These are phyloP conservation scores for Amylostereum areolatum DNA, from an alignment of 1,284 basidiomycete genomes.

Conservation along the genomic window DNA sequence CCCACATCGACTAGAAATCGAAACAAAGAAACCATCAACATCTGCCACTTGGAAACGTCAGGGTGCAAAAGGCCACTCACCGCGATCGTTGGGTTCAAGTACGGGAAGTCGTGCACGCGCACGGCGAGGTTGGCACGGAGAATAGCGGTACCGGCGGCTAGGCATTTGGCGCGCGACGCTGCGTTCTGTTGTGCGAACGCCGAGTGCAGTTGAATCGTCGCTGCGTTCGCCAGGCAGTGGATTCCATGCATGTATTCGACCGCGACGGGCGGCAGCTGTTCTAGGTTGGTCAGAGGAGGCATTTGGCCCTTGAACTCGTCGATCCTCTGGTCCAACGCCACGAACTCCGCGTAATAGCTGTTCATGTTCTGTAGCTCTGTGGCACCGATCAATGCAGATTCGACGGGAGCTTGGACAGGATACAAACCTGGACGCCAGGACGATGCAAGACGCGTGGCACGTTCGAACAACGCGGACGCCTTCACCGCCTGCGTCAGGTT, in stretches of 20 bases:
- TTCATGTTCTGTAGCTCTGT: constrained; percentile 16
- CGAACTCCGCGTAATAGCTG: constrained; percentile 21
- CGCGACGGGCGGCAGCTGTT: constrained; percentile 10
- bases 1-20: constrained; percentile 17
- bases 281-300: constrained; percentile 13
- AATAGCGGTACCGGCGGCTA: constrained; percentile 20
- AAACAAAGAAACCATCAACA: neutral
- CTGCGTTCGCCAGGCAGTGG: constrained; percentile 25
- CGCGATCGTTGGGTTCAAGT: constrained; percentile 20
- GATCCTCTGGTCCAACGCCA: constrained; percentile 26
- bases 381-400: neutral
- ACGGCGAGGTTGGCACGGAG: constrained; percentile 9
- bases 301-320: constrained; percentile 24
- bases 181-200: constrained; percentile 19
- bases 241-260: constrained; percentile 17
- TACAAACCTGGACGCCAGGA: constrained; percentile 22
- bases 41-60: neutral
- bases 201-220: constrained; percentile 31
- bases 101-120: constrained; percentile 10
- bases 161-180: constrained; percentile 21
- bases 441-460: constrained; percentile 16
- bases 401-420: neutral
- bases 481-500: neutral
- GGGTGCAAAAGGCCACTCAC: constrained; percentile 13
- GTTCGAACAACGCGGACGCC: constrained; percentile 14